These are phyloP conservation scores for Cercospora nicotianae DNA, from an alignment of 2,329 filamentous ascomycete species.

Conservation along the genomic window DNA sequence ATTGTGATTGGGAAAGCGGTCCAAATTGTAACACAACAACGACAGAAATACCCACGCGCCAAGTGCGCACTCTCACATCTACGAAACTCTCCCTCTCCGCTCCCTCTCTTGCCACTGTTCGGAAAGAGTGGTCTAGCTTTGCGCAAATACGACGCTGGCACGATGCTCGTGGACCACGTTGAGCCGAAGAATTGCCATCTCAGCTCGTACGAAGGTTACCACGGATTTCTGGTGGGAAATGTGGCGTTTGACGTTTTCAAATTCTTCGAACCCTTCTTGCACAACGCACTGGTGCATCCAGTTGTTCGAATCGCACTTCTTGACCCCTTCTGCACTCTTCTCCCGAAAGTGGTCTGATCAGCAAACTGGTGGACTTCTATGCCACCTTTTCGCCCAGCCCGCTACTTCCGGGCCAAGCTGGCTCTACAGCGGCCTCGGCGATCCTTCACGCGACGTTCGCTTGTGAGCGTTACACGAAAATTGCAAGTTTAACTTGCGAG, in stretches of 20 bases:
- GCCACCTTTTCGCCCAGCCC: not conserved
- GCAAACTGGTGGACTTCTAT: not conserved
- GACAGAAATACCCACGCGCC: not conserved
- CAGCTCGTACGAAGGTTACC: not conserved
- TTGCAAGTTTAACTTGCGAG: not conserved
- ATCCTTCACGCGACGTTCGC: not conserved
- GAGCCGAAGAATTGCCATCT: not conserved
- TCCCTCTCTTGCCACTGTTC: not conserved
- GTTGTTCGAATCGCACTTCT: not conserved
- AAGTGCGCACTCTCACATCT: no score
- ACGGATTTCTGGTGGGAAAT: not conserved
- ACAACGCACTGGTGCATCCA: not conserved
- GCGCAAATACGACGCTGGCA: not conserved
- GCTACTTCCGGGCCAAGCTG: constrained; percentile 2
- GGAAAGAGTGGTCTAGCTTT: not conserved
- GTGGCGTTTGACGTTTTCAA: not conserved
- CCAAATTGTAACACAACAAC: not conserved
- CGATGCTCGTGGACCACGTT: not conserved
- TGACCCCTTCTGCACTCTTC: not conserved
- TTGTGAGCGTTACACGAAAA: not conserved
- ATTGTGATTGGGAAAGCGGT: not conserved
- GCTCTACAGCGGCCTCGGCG: not conserved
- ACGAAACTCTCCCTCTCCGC: no score
- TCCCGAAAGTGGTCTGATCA: not conserved
- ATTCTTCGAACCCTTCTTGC: not conserved